Conservation (phyloP, 345 rosid genomes). For the Aurinia saxatilis region DNA sequence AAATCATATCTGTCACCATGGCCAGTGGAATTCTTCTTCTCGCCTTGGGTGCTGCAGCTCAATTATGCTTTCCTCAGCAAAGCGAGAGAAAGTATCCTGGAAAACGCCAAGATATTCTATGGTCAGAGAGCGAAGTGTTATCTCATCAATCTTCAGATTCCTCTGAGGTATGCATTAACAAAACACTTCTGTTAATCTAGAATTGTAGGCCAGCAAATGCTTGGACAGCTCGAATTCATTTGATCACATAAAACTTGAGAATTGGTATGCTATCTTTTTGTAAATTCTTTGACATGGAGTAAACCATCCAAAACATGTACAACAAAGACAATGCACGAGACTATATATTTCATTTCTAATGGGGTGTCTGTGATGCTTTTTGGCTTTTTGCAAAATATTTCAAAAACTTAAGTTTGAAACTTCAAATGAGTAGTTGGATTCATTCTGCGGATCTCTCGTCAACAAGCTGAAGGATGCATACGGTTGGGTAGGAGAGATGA, state of each 20-base stretch:
- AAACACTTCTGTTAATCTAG: neutral
- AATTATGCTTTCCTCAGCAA: constrained; percentile 36
- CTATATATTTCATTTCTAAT: neutral
- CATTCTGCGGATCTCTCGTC: constrained; percentile 34
- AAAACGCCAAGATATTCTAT: constrained; percentile 21
- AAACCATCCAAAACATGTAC: neutral
- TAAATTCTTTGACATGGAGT: neutral
- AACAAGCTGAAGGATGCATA: constrained; percentile 58
- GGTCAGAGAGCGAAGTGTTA: constrained; percentile 33
- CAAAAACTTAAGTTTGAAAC: constrained; percentile 7
- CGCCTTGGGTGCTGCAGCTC: constrained; percentile 39
- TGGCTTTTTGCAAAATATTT: neutral
- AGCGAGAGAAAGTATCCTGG: constrained; percentile 31
- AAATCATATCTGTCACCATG: constrained; percentile 39
- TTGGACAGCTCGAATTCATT: neutral
- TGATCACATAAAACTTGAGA: neutral
- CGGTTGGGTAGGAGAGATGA: constrained; percentile 52
- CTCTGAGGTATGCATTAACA: constrained; percentile 42
- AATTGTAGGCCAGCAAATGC: neutral
- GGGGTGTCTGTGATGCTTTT: neutral
- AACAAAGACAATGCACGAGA: neutral
- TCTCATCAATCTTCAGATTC: constrained; percentile 35
- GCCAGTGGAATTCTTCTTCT: constrained; percentile 66
- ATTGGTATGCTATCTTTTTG: neutral
- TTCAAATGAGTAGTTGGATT: constrained; percentile 42